A percentile compares a stretch with the other conserved stretches of the same genome.
Evolutionary conservation across 345 rosid genomes (phyloP).

Genomic region (Dimocarpus longan): DNA sequence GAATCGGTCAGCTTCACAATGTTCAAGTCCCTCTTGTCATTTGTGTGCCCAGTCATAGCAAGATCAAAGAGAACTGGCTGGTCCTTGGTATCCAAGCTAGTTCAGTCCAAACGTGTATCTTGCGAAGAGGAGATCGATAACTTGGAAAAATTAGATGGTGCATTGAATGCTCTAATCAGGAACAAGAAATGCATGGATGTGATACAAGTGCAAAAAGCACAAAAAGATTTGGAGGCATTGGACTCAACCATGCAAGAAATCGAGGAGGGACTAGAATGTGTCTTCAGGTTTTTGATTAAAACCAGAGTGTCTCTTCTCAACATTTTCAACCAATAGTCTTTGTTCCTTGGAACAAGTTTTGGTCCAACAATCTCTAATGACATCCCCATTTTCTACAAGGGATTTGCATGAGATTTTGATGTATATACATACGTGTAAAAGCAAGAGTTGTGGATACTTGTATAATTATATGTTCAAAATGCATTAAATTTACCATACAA

Average conservation of each 20-base stretch:
- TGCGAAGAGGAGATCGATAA: not conserved
- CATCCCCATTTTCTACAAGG: constrained; percentile 1
- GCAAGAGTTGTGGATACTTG: not conserved
- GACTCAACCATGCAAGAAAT: constrained; percentile 24
- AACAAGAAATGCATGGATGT: constrained; percentile 1
- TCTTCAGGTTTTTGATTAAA: constrained; percentile 26
- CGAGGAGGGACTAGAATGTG: constrained; percentile 24
- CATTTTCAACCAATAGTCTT: constrained; percentile 13
- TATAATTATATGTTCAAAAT: no score
- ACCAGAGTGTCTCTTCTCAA: constrained; percentile 25
- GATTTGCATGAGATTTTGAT: not conserved
- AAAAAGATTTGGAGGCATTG: constrained; percentile 10
- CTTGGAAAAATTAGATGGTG: constrained; percentile 11
- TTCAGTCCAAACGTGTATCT: constrained; percentile 9
- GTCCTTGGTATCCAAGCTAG: constrained; percentile 23
- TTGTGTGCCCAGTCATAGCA: constrained; percentile 3
- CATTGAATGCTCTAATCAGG: constrained; percentile 15
- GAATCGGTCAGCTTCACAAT: constrained; percentile 19
- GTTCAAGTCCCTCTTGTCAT: constrained; percentile 27
- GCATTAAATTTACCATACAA: no score
- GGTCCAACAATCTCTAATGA: not conserved
- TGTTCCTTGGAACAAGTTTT: no score
- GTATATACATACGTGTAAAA: not conserved
- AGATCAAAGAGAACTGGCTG: constrained; percentile 15
- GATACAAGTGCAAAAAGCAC: not conserved